Percentiles rank a stretch among this genome's conserved stretches.
Conservation (phyloP, 163 green algal species). For the Volvox carteri region DNA sequence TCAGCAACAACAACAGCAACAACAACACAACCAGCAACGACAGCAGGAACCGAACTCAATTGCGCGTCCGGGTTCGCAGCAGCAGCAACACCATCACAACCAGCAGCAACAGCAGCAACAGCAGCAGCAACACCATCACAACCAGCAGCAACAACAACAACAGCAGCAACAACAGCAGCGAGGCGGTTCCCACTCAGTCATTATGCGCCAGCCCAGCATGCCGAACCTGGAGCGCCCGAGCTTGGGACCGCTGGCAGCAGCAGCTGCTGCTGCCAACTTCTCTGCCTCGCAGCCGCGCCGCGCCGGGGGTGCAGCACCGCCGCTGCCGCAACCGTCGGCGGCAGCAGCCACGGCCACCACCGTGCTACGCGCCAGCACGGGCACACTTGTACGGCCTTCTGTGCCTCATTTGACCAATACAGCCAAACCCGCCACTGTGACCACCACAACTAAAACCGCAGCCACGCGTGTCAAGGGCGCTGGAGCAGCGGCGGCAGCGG, state of each 20-base stretch:
- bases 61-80: too few relatives aligned
- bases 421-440: too few relatives aligned
- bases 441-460: too few relatives aligned
- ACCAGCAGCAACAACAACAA: not conserved
- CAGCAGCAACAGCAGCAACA: too few relatives aligned
- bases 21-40: too few relatives aligned
- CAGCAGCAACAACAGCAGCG: slow-evolving; percentile 26
- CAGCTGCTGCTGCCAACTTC: not conserved
- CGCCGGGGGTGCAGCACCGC: too few relatives aligned
- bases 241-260: not conserved
- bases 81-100: too few relatives aligned
- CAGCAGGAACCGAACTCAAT: too few relatives aligned
- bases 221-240: not conserved
- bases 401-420: too few relatives aligned
- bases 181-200: not conserved
- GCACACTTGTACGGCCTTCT: not conserved
- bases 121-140: too few relatives aligned
- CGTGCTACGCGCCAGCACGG: not conserved
- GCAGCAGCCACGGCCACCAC: not conserved
- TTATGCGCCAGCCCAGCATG: not conserved
- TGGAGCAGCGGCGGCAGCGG: not conserved
- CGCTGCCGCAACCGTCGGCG: too few relatives aligned
- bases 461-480: not conserved
- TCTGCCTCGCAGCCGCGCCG: not conserved
- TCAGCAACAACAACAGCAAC: too few relatives aligned